A percentile compares a stretch with the other conserved stretches of the same genome.
Conservation (phyloP, 179 eudicot species). For the Silene coronaria region DNA sequence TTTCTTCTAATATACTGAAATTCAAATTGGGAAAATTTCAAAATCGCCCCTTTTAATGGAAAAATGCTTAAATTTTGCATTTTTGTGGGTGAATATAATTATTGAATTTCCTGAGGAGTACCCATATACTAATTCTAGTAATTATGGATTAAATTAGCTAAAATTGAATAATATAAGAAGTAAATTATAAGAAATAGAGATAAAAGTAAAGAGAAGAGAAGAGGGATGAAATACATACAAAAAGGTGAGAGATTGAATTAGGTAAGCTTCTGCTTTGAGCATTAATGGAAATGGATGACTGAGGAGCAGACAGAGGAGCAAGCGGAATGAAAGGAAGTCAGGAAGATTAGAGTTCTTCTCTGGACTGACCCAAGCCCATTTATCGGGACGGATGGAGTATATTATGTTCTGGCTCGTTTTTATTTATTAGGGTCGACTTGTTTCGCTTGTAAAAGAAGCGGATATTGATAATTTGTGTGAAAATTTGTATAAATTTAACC, state of each 20-base stretch:
- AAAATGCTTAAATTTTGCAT: conserved; percentile 38
- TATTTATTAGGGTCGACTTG: too few relatives aligned
- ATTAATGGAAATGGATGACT: conserved; percentile 3
- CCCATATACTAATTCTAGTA: background rate
- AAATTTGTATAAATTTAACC: too few relatives aligned
- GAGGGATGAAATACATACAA: background rate
- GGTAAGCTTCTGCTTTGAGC: background rate
- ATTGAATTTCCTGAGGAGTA: background rate
- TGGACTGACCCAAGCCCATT: background rate
- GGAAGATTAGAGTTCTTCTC: background rate
- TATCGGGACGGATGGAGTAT: too few relatives aligned
- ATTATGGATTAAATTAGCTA: background rate
- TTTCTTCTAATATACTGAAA: conserved; percentile 21
- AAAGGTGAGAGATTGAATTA: background rate
- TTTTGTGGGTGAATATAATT: conserved; percentile 4
- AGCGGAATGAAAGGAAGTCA: background rate
- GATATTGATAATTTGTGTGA: too few relatives aligned
- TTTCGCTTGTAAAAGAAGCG: too few relatives aligned
- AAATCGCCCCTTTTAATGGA: conserved; percentile 28
- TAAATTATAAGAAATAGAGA: background rate
- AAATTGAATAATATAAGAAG: background rate
- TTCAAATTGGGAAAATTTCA: conserved; percentile 25
- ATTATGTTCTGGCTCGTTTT: too few relatives aligned
- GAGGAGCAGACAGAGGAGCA: background rate
- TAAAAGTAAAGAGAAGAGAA: background rate